A percentile compares a stretch with the other conserved stretches of the same genome.
Evolutionary conservation across 148 eudicot genomes (phyloP).

Genomic region (Spergularia marina): DNA sequence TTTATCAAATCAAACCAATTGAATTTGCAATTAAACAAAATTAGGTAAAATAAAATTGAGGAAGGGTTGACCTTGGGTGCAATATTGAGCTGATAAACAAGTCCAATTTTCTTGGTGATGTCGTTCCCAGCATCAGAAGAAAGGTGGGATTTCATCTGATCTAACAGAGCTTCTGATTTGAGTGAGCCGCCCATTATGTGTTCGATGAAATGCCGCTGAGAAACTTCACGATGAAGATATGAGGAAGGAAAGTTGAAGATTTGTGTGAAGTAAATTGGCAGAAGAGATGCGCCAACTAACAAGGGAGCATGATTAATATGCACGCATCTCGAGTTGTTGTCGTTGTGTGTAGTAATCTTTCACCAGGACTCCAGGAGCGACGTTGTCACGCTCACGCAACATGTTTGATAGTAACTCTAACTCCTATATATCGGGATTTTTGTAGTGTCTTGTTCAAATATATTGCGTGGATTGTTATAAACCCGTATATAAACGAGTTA

Average conservation of each 20-base stretch:
- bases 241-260: background rate
- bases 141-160: constrained; percentile 87
- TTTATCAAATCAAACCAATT: background rate
- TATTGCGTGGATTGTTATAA: too few species aligned
- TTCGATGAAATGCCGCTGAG: constrained; percentile 26
- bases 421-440: too few species aligned
- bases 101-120: constrained; percentile 55
- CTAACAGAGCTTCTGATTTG: constrained; percentile 75
- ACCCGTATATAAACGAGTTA: too few species aligned
- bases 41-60: background rate
- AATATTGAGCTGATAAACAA: constrained; percentile 81
- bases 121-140: constrained; percentile 69
- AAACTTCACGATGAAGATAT: background rate
- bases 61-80: constrained; percentile 67
- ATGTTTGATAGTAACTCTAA: too few species aligned
- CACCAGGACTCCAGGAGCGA: background rate
- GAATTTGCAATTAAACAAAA: background rate
- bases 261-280: background rate
- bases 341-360: background rate
- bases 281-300: constrained; percentile 21
- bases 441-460: too few species aligned
- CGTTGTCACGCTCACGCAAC: background rate
- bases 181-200: constrained; percentile 40
- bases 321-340: constrained; percentile 8
- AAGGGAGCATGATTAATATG: background rate